phyloP scores from a whole-genome alignment of 192 early-diverging fungal genomes.

The Physocladia obscura region DNA sequence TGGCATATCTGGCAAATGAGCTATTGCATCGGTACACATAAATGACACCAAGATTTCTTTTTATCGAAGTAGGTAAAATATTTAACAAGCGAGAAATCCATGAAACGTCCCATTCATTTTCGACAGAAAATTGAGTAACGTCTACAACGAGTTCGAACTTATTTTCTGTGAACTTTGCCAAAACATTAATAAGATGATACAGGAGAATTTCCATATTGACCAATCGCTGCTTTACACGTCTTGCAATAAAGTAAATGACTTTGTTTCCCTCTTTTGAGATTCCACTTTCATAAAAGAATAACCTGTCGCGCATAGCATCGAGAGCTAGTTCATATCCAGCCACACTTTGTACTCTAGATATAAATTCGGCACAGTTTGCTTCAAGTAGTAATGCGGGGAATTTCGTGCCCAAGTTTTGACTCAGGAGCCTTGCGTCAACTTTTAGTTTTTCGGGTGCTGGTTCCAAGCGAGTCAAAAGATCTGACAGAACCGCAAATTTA shows the following conservation, averaged over 20 bases:
- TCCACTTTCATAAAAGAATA: conserved; percentile 81
- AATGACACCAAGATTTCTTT: conserved; percentile 64
- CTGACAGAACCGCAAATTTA: conserved; percentile 77
- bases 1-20: conserved; percentile 54
- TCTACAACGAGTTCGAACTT: conserved; percentile 82
- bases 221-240: conserved; percentile 70
- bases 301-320: conserved; percentile 31
- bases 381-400: background rate
- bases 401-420: background rate
- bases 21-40: conserved; percentile 85
- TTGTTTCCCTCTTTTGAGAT: conserved; percentile 69
- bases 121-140: conserved; percentile 71
- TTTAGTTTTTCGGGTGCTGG: conserved; percentile 71
- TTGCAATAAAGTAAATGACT: conserved; percentile 82
- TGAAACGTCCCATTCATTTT: conserved; percentile 78
- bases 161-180: conserved; percentile 62
- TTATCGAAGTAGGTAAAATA: conserved; percentile 66
- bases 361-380: conserved; percentile 17
- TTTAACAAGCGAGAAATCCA: conserved; percentile 74
- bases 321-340: conserved; percentile 17
- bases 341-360: conserved; percentile 26
- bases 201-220: conserved; percentile 84
- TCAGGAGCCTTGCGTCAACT: background rate
- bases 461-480: conserved; percentile 83
- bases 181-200: conserved; percentile 66